Evolutionary conservation across 495 filamentous ascomycete genomes (phyloP).

Genomic region (Lentithecium fluviatile): DNA sequence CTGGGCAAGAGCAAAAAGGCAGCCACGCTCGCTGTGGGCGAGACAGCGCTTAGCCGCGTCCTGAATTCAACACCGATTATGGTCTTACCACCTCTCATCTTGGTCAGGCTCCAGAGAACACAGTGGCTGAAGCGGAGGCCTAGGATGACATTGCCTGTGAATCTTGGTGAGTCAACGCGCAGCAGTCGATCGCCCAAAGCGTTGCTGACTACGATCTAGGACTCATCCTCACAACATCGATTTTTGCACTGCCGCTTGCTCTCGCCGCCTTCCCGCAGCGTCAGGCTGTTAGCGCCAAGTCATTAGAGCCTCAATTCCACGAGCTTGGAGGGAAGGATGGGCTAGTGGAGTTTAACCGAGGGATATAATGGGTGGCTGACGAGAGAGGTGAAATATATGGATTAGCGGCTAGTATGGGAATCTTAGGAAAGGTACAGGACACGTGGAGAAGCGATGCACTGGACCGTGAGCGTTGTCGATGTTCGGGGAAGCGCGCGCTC

Average conservation of each 20-base stretch:
- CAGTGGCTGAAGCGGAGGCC: conserved; percentile 73
- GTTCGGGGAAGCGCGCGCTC: not conserved
- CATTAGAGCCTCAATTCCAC: conserved; percentile 80
- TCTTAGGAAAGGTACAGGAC: not conserved
- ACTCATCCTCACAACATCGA: conserved; percentile 73
- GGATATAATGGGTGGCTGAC: conserved; percentile 64
- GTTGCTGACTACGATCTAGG: conserved; percentile 37
- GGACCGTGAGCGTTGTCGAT: not conserved
- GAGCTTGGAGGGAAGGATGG: conserved; percentile 69
- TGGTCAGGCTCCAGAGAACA: conserved; percentile 77
- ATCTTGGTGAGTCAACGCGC: conserved; percentile 57
- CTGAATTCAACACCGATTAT: conserved; percentile 95
- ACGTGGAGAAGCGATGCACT: not conserved
- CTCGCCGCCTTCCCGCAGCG: conserved; percentile 89
- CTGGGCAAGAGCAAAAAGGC: conserved; percentile 85
- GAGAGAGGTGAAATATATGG: too few relatives aligned
- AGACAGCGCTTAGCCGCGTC: conserved; percentile 86
- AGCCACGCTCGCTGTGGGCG: conserved; percentile 80
- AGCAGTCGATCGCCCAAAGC: too few relatives aligned
- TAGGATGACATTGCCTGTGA: conserved; percentile 70
- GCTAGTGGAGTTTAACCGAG: conserved; percentile 86
- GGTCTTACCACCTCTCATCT: conserved; percentile 82
- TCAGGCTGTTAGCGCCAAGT: conserved; percentile 69
- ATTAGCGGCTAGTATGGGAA: too few relatives aligned
- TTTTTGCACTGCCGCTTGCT: conserved; percentile 82